Base-by-base conservation (phyloP, 2,329 filamentous ascomycete genomes). In the Fusarium sp. region DNA sequence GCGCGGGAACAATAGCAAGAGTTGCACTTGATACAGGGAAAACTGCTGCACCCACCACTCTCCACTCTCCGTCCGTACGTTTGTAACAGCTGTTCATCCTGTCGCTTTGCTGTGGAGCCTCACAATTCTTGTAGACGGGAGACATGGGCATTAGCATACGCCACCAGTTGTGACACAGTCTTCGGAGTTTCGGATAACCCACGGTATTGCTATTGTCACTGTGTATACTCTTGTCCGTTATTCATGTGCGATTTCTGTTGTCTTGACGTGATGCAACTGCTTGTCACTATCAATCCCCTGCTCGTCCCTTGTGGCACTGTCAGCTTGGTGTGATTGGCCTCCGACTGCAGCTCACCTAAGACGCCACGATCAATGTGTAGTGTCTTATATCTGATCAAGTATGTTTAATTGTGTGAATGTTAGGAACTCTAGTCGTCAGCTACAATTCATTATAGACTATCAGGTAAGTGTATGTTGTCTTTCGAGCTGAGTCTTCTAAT, bases 131-230 rank as follows among this genome's bases (percentile, higher is more conserved):
- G 39, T 59, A 26, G 51, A 62, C 42, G 22, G 56, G 24, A 50
- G 51, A 62, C 56, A 51, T 61, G 62, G 57, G 42, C 36, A 51
- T 61, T 63, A 55, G 62, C 66, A 75, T 72, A 77, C 66, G 63
- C 73, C 68, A 77, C 65, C 58, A 45, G 60, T 68, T 75, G 75
- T 74, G 52, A 47, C 69, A 76, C 73, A 42, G 57, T 57, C 58
- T 64, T 76, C 73, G 73, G 75, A 63, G 61, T 65, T 76, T 76
- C 75, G 73, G 73, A 67, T 60, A 66, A 71, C 47, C 26, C 41
- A 59, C 70, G 63, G 66, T 55, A 56, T 63, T 60, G 41, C 36
- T 57, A 24, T 56, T 54, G 28, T 57, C 52, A 38, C 56, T 28
- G 20, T 20, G 38, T 42, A 47, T 17, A 45, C 47, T 36, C 30